These are phyloP conservation scores for Cercospora brassicicola DNA, from an alignment of 2,329 filamentous ascomycete species.

Conservation along the genomic window DNA sequence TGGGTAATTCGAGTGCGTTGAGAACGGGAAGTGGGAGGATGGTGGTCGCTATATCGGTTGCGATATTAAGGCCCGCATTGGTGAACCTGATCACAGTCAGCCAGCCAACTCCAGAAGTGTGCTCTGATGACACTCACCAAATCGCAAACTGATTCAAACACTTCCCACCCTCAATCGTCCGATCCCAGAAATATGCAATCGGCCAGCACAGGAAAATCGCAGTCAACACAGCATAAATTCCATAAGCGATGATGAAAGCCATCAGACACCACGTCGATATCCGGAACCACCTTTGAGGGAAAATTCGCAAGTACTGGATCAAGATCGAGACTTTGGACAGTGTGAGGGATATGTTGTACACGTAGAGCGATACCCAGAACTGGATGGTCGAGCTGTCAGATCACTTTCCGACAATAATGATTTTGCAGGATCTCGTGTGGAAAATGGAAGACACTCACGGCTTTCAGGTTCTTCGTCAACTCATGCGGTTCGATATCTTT, in stretches of 20 bases:
- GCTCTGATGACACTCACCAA: constrained; percentile 37
- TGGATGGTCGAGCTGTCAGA: not conserved
- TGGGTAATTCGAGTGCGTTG: constrained; percentile 38
- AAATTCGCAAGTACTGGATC: constrained; percentile 52
- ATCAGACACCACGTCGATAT: constrained; percentile 35
- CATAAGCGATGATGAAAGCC: constrained; percentile 38
- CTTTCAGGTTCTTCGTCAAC: constrained; percentile 24
- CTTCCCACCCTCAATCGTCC: constrained; percentile 30
- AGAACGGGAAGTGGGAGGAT: constrained; percentile 40
- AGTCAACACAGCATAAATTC: constrained; percentile 39
- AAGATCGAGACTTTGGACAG: constrained; percentile 50
- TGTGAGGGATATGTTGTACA: constrained; percentile 43
- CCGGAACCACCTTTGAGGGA: constrained; percentile 44
- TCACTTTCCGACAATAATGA: not conserved
- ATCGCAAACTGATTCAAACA: constrained; percentile 46
- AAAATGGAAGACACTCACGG: constrained; percentile 15
- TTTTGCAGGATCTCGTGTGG: not conserved
- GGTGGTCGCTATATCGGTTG: constrained; percentile 40
- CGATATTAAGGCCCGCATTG: constrained; percentile 41
- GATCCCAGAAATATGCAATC: constrained; percentile 46
- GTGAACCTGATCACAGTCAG: constrained; percentile 32
- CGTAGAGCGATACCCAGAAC: constrained; percentile 29
- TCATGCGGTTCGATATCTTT: constrained; percentile 19
- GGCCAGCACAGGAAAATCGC: constrained; percentile 47
- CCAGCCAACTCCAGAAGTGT: no score